Evolutionary conservation across 129 eudicot genomes (phyloP).

Genomic region (Flaveria trinervia): DNA sequence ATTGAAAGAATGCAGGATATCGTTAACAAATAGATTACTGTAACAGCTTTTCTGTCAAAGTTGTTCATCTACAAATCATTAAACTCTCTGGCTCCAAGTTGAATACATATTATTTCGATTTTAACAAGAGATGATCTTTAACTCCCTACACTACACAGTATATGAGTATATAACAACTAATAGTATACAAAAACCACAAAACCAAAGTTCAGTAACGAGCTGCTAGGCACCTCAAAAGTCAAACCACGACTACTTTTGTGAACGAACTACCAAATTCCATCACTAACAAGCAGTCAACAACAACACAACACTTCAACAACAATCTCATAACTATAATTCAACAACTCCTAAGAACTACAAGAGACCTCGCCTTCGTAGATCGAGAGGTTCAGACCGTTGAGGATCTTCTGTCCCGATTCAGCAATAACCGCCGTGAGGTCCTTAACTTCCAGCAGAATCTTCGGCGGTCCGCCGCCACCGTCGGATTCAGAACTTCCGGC

Average conservation of each 20-base stretch:
- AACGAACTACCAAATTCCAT: constrained; percentile 3
- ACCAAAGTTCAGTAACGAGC: no score
- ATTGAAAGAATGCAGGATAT: background rate
- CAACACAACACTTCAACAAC: background rate
- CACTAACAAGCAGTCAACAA: background rate
- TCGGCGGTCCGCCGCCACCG: constrained; percentile 40
- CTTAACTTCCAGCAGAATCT: constrained; percentile 73
- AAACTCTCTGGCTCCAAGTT: background rate
- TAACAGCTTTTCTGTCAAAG: background rate
- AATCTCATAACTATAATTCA: background rate
- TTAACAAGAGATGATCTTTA: background rate
- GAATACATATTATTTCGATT: background rate
- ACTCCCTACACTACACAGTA: background rate
- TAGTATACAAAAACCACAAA: background rate
- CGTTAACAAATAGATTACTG: background rate
- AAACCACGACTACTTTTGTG: background rate
- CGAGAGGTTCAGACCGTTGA: constrained; percentile 88
- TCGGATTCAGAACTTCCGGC: constrained; percentile 34
- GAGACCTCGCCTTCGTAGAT: constrained; percentile 91
- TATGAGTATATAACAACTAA: background rate
- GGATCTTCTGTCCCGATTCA: constrained; percentile 64
- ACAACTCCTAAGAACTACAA: background rate
- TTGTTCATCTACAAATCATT: background rate
- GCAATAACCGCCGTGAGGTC: constrained; percentile 83
- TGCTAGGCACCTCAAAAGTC: constrained; percentile 20